Conservation (phyloP, 768 basidiomycete genomes). For the Tylopilus subfusipes region DNA sequence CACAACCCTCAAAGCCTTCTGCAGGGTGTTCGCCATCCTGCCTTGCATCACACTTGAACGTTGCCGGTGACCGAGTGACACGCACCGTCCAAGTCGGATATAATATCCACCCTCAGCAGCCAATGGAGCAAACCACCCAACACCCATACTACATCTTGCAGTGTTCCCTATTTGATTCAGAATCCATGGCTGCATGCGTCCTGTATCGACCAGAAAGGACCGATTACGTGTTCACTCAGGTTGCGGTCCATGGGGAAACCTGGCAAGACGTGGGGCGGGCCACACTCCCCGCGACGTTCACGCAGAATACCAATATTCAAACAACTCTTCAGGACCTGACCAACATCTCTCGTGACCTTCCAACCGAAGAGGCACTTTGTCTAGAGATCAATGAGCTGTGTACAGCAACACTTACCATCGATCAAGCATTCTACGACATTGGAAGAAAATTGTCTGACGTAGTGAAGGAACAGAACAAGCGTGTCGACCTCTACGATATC, state of each 20-base stretch:
- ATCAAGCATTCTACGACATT: slow-evolving; percentile 15
- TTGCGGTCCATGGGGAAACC: not conserved
- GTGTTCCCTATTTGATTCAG: not conserved
- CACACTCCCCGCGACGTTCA: not conserved
- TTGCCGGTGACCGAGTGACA: no score
- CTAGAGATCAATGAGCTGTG: slow-evolving; percentile 18
- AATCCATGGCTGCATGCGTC: slow-evolving; percentile 7
- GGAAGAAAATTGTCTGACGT: slow-evolving; percentile 6
- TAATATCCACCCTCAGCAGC: slow-evolving; percentile 2
- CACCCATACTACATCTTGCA: not conserved
- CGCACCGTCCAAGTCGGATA: slow-evolving; percentile 3
- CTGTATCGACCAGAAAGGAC: not conserved
- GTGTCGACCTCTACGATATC: slow-evolving; percentile 7
- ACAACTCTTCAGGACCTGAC: not conserved
- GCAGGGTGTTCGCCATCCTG: not conserved
- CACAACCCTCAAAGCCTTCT: slow-evolving; percentile 11
- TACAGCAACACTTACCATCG: slow-evolving; percentile 15
- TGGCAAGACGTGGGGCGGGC: no score
- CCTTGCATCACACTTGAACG: not conserved
- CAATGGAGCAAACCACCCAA: not conserved
- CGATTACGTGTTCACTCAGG: not conserved
- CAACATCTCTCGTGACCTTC: slow-evolving; percentile 1
- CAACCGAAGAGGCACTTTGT: slow-evolving; percentile 11
- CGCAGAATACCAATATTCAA: not conserved
- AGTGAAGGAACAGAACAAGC: slow-evolving; percentile 6